phyloP scores from a whole-genome alignment of 1,284 basidiomycete genomes.

The Apiotrichum porosum region DNA sequence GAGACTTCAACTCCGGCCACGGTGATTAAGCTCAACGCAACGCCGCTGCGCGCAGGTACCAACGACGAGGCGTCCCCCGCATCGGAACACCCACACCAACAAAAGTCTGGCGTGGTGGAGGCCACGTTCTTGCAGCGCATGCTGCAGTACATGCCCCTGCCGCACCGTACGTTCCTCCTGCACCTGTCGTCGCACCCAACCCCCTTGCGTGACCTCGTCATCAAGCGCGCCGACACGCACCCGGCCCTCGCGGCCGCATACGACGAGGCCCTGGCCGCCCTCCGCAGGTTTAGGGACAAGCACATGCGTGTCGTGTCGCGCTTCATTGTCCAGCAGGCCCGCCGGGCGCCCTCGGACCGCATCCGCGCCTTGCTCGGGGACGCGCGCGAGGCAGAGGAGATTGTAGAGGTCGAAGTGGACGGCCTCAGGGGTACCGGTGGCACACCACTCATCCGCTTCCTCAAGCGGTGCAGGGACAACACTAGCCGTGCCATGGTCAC shows the following conservation, averaged over 20 bases:
- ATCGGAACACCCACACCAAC: no score
- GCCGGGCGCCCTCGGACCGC: conserved; percentile 35
- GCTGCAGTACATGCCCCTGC: conserved; percentile 84
- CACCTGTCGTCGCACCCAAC: conserved; percentile 66
- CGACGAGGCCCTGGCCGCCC: conserved; percentile 64
- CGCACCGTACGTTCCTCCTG: conserved; percentile 80
- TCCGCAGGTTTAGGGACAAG: conserved; percentile 77
- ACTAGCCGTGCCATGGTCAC: conserved; percentile 65
- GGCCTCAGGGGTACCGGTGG: conserved; percentile 79
- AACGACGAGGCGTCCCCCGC: conserved; percentile 1
- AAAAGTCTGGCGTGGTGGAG: conserved; percentile 49
- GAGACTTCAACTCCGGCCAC: no score
- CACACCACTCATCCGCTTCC: conserved; percentile 71
- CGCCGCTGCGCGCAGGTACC: conserved; percentile 2
- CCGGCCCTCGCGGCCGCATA: conserved; percentile 59
- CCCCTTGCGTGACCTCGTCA: conserved; percentile 53
- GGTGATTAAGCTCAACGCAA: conserved; percentile 9
- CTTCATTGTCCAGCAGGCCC: conserved; percentile 71
- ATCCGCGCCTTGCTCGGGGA: conserved; percentile 26
- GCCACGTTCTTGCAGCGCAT: conserved; percentile 68
- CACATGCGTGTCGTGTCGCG: conserved; percentile 81
- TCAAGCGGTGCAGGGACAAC: conserved; percentile 71
- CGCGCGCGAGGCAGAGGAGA: conserved; percentile 6
- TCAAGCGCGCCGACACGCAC: conserved; percentile 33
- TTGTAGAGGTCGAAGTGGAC: conserved; percentile 44